Evolutionary conservation across 176 grass and related monocot species (phyloP), one percentile per base, ranked within the genome.

Genomic region (Poa pratensis): DNA sequence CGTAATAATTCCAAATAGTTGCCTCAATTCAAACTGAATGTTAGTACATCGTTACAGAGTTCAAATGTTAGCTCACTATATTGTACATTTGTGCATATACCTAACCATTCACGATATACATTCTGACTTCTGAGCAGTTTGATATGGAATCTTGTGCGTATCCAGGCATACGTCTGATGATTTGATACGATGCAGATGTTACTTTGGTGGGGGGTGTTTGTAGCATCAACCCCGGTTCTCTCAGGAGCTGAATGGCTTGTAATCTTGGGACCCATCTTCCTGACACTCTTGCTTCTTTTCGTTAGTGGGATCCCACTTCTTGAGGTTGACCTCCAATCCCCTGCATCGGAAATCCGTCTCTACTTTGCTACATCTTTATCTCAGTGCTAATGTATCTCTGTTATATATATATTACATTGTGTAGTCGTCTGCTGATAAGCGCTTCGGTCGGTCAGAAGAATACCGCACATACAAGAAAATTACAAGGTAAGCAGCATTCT

Each of bases 121-220:
- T 48, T 82, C 2, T 45, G 28, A 0, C 26, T 59, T 82, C 2
- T 34, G n/a, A 48, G 45, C 54, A 51, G 12, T 24, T 50, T 1
- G 59, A 39, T 40, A 51, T 13, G 34, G 9, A 16, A 1, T 83
- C 69, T 51, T 17, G 64, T 52, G 61, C 23, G 58, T 20, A 72
- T 20, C 30, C 30, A n/a, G 14, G 35, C 30, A 90, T 64, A 10
- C 50, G 13, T 82, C 82, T 70, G 39, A 45, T 18, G 32, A 77
- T 82, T 82, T 59, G 39, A 76, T 88, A 46, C 30, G 55, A 51
- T 75, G 64, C 74, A 98, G 96, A 92, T 98, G 58, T 69, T 98
- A 19, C 89, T 98, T 82, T 98, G 96, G 96, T 98, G 96, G 96
- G 96, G 93, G 49, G 46, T 98, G 89, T 98, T 98, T 88, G 91